Evolutionary conservation across 768 basidiomycete genomes (phyloP).

Genomic region (Fistulinella prunicolor): DNA sequence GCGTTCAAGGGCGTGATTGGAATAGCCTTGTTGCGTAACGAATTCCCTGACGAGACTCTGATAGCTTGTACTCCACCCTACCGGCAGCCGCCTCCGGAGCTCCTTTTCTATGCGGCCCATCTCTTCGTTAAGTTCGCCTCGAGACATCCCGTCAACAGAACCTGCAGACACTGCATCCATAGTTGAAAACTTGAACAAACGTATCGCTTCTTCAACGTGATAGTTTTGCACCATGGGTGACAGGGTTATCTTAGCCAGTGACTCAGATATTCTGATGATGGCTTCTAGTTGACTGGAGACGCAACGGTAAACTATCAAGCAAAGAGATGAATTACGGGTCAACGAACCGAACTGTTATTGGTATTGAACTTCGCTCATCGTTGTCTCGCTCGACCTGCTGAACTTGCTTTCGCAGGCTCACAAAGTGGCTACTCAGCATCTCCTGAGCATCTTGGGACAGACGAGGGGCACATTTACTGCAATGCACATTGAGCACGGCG

Average conservation of each 20-base stretch:
- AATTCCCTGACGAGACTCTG: constrained; percentile 92
- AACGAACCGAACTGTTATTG: constrained; percentile 91
- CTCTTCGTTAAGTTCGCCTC: constrained; percentile 91
- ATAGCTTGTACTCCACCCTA: constrained; percentile 97
- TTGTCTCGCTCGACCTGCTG: constrained; percentile 96
- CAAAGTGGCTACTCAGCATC: constrained; percentile 95
- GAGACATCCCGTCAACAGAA: constrained; percentile 86
- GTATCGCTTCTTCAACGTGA: constrained; percentile 97
- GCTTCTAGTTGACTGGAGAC: constrained; percentile 83
- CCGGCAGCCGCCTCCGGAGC: constrained; percentile 74
- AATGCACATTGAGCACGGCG: background rate
- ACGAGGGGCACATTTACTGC: constrained; percentile 93
- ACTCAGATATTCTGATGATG: constrained; percentile 97
- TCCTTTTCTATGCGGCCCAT: constrained; percentile 89
- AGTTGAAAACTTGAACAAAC: constrained; percentile 96
- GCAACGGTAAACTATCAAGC: background rate
- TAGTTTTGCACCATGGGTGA: constrained; percentile 82
- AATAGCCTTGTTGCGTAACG: constrained; percentile 88
- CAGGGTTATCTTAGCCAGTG: constrained; percentile 91
- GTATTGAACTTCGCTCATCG: constrained; percentile 96
- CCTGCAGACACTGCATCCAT: constrained; percentile 99
- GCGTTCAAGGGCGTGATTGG: constrained; percentile 86
- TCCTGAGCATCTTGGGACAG: constrained; percentile 92
- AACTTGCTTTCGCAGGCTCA: constrained; percentile 87
- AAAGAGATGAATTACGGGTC: background rate